These are phyloP conservation scores for Silene noctiflora DNA, from an alignment of 179 eudicot species.

Conservation along the genomic window DNA sequence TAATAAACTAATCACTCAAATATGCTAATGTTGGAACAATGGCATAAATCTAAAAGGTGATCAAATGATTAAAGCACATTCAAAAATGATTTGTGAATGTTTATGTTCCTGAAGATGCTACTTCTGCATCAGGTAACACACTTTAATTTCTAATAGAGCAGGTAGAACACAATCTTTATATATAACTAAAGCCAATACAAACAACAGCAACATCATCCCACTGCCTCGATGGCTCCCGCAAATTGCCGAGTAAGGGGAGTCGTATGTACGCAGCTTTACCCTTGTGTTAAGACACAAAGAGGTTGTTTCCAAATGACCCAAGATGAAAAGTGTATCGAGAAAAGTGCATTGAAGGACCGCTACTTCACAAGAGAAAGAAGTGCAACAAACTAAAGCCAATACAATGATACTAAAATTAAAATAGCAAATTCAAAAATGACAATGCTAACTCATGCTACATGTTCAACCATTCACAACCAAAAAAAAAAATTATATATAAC, in stretches of 20 bases:
- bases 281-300: too few relatives aligned
- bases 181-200: not conserved
- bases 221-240: too few relatives aligned
- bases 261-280: too few relatives aligned
- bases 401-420: not conserved
- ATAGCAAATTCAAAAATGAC: not conserved
- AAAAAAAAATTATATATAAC: conserved; percentile 23
- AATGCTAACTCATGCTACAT: not conserved
- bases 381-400: not conserved
- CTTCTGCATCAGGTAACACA: not conserved
- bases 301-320: too few relatives aligned
- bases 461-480: not conserved
- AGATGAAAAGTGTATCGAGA: too few relatives aligned
- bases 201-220: too few relatives aligned
- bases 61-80: not conserved
- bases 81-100: not conserved
- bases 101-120: not conserved
- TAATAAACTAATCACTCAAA: too few relatives aligned
- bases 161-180: not conserved
- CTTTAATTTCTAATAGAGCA: not conserved
- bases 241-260: too few relatives aligned
- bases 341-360: too few relatives aligned
- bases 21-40: not conserved
- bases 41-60: not conserved
- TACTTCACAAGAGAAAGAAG: too few relatives aligned